Base-by-base conservation (phyloP, 2,329 filamentous ascomycete species). In the Setomelanomma holmii region DNA sequence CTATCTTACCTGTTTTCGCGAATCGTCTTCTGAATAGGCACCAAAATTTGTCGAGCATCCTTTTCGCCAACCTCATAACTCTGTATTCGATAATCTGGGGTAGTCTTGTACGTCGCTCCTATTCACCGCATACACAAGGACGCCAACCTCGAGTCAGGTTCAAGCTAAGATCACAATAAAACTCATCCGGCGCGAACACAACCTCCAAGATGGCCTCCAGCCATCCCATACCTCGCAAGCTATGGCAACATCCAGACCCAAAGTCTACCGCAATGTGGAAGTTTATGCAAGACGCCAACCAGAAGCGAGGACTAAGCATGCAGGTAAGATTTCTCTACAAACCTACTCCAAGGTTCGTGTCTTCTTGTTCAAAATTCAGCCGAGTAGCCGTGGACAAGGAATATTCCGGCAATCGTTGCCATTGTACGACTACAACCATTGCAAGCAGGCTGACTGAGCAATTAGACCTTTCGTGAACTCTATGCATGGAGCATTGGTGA, bases 381-480 rank as follows among this genome's bases (percentile, higher is more conserved):
- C n/a, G n/a, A n/a, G n/a, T n/a, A n/a, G n/a, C n/a, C n/a, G n/a
- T n/a, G n/a, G n/a, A n/a, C n/a, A n/a, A n/a, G n/a, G n/a, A n/a
- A n/a, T n/a, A n/a, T n/a, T n/a, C n/a, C n/a, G n/a, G n/a, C n/a
- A n/a, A n/a, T n/a, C n/a, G n/a, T n/a, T n/a, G n/a, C n/a, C n/a
- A n/a, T n/a, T n/a, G n/a, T n/a, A n/a, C n/a, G n/a, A n/a, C n/a
- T n/a, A n/a, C n/a, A n/a, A n/a, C n/a, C n/a, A n/a, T n/a, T 30
- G 7, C 7, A 30, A 19, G 23, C 14, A 8, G 16, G 21, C 11
- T 40, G 12, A 30, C 33, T 20, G 16, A 39, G 33, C 39, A 10
- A 4, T 49, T 59, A 89, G 82, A 86, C 81, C 3, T 95, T 88
- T 70, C 74, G 83, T 45, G 86, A 91, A 14, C 78, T 96, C 5